phyloP scores from a whole-genome alignment of 78 protist genomes.

The Pelomyxa schiedti region DNA sequence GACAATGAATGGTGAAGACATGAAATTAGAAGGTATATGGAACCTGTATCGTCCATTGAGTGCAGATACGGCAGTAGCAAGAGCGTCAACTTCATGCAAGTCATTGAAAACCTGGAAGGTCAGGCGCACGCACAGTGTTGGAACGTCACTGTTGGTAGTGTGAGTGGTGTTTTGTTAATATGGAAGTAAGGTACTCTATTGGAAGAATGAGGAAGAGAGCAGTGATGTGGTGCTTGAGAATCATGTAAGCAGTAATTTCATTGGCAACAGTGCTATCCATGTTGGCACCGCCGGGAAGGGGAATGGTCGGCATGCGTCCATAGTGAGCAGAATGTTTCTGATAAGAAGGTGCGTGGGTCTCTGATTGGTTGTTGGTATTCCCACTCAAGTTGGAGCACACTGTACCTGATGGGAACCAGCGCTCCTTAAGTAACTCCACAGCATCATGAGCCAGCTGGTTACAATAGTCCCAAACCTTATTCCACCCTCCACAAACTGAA shows the following conservation, averaged over 20 bases:
- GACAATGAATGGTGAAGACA: too few species aligned
- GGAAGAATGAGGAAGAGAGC: not conserved
- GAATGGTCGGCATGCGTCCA: not conserved
- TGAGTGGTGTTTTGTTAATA: not conserved
- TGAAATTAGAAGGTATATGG: too few species aligned
- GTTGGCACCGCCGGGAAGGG: not conserved
- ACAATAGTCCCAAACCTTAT: not conserved
- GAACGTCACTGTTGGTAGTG: not conserved
- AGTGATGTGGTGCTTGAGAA: not conserved
- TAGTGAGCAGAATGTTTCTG: not conserved
- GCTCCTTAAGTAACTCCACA: not conserved
- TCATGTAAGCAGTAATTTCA: not conserved
- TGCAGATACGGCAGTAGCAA: not conserved
- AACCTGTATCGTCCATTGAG: not conserved
- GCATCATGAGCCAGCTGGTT: not conserved
- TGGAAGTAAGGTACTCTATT: not conserved
- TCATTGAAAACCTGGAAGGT: not conserved
- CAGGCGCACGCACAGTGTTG: not conserved
- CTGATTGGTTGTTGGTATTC: too few species aligned
- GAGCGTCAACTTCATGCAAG: not conserved
- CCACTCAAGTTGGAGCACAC: too few species aligned
- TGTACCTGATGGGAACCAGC: not conserved
- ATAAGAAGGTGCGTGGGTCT: too few species aligned
- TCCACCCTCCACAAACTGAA: not conserved
- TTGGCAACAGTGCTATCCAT: not conserved